phyloP scores from a whole-genome alignment of 139 green algal species.

The Chlamydomonas eustigma region DNA sequence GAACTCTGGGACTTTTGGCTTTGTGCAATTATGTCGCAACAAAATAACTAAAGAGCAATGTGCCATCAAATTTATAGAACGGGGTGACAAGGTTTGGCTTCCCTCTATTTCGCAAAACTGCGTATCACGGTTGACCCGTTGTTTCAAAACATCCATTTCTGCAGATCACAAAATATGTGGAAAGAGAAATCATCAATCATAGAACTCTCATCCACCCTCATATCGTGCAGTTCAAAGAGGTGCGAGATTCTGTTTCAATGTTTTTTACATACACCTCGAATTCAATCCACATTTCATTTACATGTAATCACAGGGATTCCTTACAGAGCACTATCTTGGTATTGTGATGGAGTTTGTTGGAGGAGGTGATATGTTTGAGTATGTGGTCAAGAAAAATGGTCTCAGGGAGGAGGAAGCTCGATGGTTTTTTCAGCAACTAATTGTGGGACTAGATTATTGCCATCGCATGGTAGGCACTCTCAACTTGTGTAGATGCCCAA shows the following conservation, averaged over 20 bases:
- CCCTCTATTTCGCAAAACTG: slow-evolving; percentile 21
- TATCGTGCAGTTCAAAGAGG: slow-evolving; percentile 78
- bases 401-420: slow-evolving; percentile 89
- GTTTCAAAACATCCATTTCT: not conserved
- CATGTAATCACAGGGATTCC: slow-evolving; percentile 57
- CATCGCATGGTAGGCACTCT: slow-evolving; percentile 20
- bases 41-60: slow-evolving; percentile 58
- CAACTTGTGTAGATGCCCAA: no score
- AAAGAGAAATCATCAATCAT: slow-evolving; percentile 97
- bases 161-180: slow-evolving; percentile 94
- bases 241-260: slow-evolving; percentile 2
- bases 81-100: slow-evolving; percentile 63
- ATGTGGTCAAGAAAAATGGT: slow-evolving; percentile 81
- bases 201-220: slow-evolving; percentile 90
- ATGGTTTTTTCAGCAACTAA: slow-evolving; percentile 99
- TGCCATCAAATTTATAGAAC: slow-evolving; percentile 55
- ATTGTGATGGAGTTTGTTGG: slow-evolving; percentile 95
- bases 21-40: slow-evolving; percentile 77
- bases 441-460: slow-evolving; percentile 93
- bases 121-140: not conserved
- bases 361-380: slow-evolving; percentile 93
- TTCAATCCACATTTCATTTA: not conserved
- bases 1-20: slow-evolving; percentile 84
- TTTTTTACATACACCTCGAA: not conserved
- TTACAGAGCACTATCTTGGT: slow-evolving; percentile 77